Conservation (phyloP, 164 flowering plant genomes). For the Magnolia sinica region DNA sequence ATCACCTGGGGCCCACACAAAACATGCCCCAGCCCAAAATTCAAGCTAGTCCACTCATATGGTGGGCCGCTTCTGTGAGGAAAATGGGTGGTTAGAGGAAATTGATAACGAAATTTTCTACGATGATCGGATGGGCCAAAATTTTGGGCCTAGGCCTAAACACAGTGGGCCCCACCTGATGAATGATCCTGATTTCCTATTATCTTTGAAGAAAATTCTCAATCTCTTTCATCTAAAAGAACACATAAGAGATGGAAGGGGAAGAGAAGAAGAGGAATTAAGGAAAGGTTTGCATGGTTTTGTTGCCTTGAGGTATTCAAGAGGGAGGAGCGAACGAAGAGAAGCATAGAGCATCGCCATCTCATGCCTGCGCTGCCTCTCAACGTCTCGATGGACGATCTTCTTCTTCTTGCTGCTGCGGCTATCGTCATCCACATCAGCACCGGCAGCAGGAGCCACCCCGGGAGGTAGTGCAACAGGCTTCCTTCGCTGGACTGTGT, state of each 20-base stretch:
- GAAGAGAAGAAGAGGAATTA: neutral
- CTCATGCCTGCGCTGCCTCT: constrained; percentile 26
- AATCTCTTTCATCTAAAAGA: neutral
- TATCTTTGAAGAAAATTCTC: neutral
- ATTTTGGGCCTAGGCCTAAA: too few relatives aligned
- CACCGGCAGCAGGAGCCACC: neutral
- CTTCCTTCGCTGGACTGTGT: constrained; percentile 1
- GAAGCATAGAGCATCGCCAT: constrained; percentile 23
- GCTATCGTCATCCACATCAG: neutral
- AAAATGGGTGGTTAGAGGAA: too few relatives aligned
- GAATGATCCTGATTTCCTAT: neutral
- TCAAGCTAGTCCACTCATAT: too few relatives aligned
- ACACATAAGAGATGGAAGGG: neutral
- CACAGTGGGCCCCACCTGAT: too few relatives aligned
- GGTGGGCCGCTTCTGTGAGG: too few relatives aligned
- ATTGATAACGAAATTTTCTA: too few relatives aligned
- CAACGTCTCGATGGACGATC: constrained; percentile 25
- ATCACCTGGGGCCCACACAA: too few relatives aligned
- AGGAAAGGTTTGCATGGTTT: constrained; percentile 1
- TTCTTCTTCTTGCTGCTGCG: constrained; percentile 15
- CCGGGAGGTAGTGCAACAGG: neutral
- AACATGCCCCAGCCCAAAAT: too few relatives aligned
- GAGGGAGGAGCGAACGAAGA: constrained; percentile 26
- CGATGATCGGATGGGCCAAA: too few relatives aligned
- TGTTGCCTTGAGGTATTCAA: constrained; percentile 26